Conservation (phyloP, 1,139 yeast species). For the Yamadazyma sp. region DNA sequence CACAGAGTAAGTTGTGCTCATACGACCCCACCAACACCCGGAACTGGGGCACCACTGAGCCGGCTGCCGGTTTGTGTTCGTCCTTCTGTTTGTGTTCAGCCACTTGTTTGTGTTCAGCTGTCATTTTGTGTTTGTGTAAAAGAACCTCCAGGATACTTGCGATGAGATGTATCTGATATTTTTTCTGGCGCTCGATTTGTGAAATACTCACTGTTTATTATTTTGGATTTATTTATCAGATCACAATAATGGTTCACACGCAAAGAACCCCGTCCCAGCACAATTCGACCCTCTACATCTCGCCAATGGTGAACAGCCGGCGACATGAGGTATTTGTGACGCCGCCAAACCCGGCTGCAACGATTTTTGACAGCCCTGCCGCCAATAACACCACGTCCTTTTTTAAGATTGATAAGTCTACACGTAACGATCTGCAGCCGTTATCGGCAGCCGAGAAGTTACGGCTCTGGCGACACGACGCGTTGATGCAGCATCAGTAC, state of each 20-base stretch:
- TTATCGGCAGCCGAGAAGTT: constrained; percentile 82
- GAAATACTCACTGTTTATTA: background rate
- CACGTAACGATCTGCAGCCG: constrained; percentile 27
- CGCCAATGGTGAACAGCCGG: constrained; percentile 54
- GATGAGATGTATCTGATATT: constrained; percentile 1
- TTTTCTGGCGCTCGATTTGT: no score
- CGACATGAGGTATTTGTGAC: constrained; percentile 52
- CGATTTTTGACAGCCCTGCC: constrained; percentile 46
- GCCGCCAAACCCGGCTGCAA: constrained; percentile 51
- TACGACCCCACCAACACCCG: constrained; percentile 92
- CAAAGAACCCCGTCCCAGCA: constrained; percentile 48
- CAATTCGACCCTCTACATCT: constrained; percentile 62
- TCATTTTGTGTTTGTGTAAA: no score
- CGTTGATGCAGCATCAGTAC: constrained; percentile 89
- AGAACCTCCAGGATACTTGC: background rate
- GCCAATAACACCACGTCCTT: constrained; percentile 43
- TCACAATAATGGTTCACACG: constrained; percentile 27
- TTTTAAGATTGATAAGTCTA: constrained; percentile 30
- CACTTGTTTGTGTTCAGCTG: background rate
- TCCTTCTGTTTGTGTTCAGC: background rate
- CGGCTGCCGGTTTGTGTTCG: background rate
- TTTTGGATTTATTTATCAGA: background rate
- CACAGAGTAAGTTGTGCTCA: constrained; percentile 87
- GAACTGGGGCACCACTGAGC: constrained; percentile 34
- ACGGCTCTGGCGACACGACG: constrained; percentile 92